Evolutionary conservation across 495 filamentous ascomycete genomes (phyloP), one percentile per base, ranked within the genome.

Genomic region (Aspergillus nidulans): DNA sequence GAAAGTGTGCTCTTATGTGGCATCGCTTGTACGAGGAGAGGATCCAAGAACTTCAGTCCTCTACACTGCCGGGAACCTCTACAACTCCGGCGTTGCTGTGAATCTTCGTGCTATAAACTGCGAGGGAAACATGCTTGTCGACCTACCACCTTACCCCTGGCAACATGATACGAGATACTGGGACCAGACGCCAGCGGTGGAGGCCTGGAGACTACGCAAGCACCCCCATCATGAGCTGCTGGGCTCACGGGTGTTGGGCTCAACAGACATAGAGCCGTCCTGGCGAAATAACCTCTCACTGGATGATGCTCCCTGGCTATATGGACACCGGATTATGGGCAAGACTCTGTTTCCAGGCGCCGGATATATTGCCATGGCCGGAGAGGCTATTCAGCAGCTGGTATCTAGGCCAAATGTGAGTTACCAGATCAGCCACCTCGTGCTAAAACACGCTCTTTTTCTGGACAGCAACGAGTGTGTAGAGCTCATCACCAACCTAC

Each of bases 341-440:
- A 63, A 73, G 16, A 56, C 71, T 9, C 61, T 80, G 1, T 81
- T 80, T 56, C 80, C 80, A 0, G 66, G 47, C 2, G 63, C 77
- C 0, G 76, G 69, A 1, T 81, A 70, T 52, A 46, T 81, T 21
- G 65, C 69, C 18, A 80, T 82, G 77, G 73, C 69, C 0, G 55
- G 72, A 10, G 77, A 82, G 51, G 78, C 76, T 0, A 63, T 76
- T 10, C 54, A 49, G 26, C 66, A 73, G 41, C 5, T 52, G 15
- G 5, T 24, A 1, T 13, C 21, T 1, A n/a, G 12, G 13, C 43
- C 21, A n/a, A 18, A 9, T 12, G 24, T 18, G 1, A 23, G 18
- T 10, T 46, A 46, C 24, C 43, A 46, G 24, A 46, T 46, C 24
- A 46, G 24, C 24, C 43, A 46, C 12, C 43, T 46, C 4, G 4